Evolutionary conservation across 2,329 filamentous ascomycete genomes (phyloP).

Genomic region (Monascus ruber): DNA sequence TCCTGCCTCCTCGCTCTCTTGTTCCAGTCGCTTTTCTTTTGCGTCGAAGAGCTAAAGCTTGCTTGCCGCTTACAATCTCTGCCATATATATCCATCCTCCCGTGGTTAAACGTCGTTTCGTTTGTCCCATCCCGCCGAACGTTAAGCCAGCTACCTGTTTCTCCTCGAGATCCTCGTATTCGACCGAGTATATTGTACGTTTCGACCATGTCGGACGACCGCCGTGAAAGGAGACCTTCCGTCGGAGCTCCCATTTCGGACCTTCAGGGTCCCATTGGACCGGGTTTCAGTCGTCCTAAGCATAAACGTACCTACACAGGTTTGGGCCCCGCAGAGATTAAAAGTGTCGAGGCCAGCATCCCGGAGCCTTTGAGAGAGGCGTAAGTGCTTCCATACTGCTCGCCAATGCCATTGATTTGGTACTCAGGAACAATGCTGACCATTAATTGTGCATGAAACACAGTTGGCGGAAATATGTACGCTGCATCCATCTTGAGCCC

Average conservation of each 20-base stretch:
- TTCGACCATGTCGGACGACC: conserved; percentile 13
- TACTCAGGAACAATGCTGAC: too few relatives aligned
- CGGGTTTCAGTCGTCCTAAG: conserved; percentile 79
- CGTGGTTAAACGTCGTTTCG: too few relatives aligned
- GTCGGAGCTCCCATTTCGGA: conserved; percentile 74
- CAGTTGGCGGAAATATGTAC: conserved; percentile 52
- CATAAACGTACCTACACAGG: conserved; percentile 96
- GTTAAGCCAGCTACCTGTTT: too few relatives aligned
- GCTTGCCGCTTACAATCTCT: too few relatives aligned
- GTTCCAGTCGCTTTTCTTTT: too few relatives aligned
- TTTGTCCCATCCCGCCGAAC: too few relatives aligned
- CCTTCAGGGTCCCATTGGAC: conserved; percentile 75
- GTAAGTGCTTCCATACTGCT: conserved; percentile 42
- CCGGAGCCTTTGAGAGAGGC: conserved; percentile 78
- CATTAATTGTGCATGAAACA: not conserved
- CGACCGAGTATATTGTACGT: too few relatives aligned
- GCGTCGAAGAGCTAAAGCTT: too few relatives aligned
- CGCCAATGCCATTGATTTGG: not conserved
- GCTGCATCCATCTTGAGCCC: conserved; percentile 7
- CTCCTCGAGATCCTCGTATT: too few relatives aligned
- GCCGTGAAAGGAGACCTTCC: conserved; percentile 68
- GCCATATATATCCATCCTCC: too few relatives aligned
- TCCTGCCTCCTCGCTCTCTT: too few relatives aligned
- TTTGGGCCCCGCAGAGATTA: conserved; percentile 83
- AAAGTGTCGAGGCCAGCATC: conserved; percentile 80